Conservation (phyloP, 148 eudicot genomes). For the Vaccinium corymbosum region DNA sequence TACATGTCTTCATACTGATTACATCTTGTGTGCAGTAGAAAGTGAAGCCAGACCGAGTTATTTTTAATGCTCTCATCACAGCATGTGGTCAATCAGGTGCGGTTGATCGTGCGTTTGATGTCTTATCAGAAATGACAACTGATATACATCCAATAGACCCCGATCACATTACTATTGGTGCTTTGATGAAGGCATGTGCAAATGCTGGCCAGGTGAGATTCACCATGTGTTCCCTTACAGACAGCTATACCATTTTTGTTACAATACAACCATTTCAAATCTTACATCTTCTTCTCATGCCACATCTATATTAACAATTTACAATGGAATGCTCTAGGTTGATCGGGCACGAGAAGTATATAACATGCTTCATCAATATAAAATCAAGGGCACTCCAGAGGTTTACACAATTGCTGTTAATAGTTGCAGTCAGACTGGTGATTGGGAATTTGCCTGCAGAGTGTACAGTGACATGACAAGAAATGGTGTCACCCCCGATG, state of each 20-base stretch:
- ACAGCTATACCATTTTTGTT: slow-evolving; percentile 1
- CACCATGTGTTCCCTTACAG: slow-evolving; percentile 14
- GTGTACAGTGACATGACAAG: slow-evolving; percentile 77
- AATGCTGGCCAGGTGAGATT: slow-evolving; percentile 79
- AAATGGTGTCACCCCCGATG: slow-evolving; percentile 85
- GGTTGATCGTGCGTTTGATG: slow-evolving; percentile 97
- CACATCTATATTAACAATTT: background rate
- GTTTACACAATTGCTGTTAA: slow-evolving; percentile 91
- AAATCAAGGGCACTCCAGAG: slow-evolving; percentile 89
- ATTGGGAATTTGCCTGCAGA: slow-evolving; percentile 92
- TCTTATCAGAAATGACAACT: slow-evolving; percentile 80
- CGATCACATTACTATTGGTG: slow-evolving; percentile 93
- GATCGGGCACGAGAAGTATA: slow-evolving; percentile 77
- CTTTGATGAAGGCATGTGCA: slow-evolving; percentile 87
- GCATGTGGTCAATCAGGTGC: slow-evolving; percentile 99
- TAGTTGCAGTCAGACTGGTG: slow-evolving; percentile 79
- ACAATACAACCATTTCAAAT: background rate
- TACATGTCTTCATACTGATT: slow-evolving; percentile 31
- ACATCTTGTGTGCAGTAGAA: slow-evolving; percentile 76
- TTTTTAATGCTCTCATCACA: slow-evolving; percentile 95
- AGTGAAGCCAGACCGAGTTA: slow-evolving; percentile 96
- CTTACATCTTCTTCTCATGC: background rate
- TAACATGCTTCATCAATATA: slow-evolving; percentile 60
- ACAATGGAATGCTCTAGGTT: slow-evolving; percentile 40
- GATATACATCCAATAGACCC: slow-evolving; percentile 79